phyloP scores from a whole-genome alignment of 768 basidiomycete genomes.

The Tricholoma bakamatsutake region DNA sequence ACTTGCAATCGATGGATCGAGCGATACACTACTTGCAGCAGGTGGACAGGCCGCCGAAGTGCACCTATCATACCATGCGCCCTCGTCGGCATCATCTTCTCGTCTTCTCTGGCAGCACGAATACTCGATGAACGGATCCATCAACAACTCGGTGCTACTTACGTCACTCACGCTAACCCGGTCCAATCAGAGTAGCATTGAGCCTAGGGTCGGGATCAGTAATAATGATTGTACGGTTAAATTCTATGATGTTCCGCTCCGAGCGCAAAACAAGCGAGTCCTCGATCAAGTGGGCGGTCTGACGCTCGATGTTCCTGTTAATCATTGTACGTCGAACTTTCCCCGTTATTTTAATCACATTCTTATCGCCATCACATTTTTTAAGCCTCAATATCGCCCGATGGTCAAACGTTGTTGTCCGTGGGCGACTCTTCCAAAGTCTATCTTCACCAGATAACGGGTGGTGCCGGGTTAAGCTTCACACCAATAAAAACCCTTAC shows the following conservation, averaged over 20 bases:
- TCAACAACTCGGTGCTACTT: slow-evolving; percentile 80
- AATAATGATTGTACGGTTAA: slow-evolving; percentile 84
- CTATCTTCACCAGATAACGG: slow-evolving; percentile 72
- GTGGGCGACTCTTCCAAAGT: slow-evolving; percentile 90
- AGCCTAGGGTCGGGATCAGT: slow-evolving; percentile 75
- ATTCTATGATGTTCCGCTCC: slow-evolving; percentile 69
- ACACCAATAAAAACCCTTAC: slow-evolving; percentile 61
- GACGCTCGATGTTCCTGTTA: slow-evolving; percentile 64
- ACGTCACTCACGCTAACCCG: slow-evolving; percentile 52
- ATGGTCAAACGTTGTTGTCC: slow-evolving; percentile 79
- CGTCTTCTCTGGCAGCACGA: slow-evolving; percentile 49
- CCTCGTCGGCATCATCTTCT: slow-evolving; percentile 20
- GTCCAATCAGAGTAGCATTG: slow-evolving; percentile 57
- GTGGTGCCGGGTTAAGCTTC: slow-evolving; percentile 57
- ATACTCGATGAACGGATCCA: slow-evolving; percentile 52
- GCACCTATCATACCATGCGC: slow-evolving; percentile 47
- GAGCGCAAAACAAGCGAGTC: slow-evolving; percentile 34
- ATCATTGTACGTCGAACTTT: slow-evolving; percentile 57
- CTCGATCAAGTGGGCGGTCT: slow-evolving; percentile 49
- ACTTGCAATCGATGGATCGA: slow-evolving; percentile 42
- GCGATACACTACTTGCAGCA: slow-evolving; percentile 63
- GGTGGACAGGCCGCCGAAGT: slow-evolving; percentile 73
- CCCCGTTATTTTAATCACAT: slow-evolving; percentile 1
- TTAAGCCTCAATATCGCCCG: slow-evolving; percentile 84
- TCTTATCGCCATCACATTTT: slow-evolving; percentile 7